A percentile compares a stretch with the other conserved stretches of the same genome.
Evolutionary conservation across 306 rosid genomes (phyloP).

Genomic region (Calophaca sinica): DNA sequence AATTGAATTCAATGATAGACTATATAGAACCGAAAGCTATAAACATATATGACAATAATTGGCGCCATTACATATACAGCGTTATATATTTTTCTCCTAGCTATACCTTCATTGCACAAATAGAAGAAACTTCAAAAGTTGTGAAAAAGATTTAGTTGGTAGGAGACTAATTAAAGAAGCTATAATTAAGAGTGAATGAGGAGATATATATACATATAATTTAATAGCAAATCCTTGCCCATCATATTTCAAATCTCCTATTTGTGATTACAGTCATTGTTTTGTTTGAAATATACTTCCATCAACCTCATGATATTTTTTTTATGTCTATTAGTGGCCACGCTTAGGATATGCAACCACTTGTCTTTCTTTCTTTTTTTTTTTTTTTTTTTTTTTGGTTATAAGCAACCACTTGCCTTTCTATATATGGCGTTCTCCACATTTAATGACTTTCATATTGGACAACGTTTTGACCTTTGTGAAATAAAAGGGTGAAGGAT

Average conservation of each 20-base stretch:
- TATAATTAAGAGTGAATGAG: constrained; percentile 51
- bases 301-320: constrained; percentile 41
- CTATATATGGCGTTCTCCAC: constrained; percentile 46
- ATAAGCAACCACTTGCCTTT: neutral
- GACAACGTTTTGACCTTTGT: constrained; percentile 49
- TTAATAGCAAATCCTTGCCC: constrained; percentile 57
- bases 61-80: constrained; percentile 34
- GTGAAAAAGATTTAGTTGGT: constrained; percentile 51
- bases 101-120: constrained; percentile 31
- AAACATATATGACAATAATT: constrained; percentile 60
- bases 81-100: constrained; percentile 19
- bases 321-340: constrained; percentile 43
- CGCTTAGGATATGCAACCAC: constrained; percentile 45
- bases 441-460: constrained; percentile 32
- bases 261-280: constrained; percentile 36
- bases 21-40: constrained; percentile 40
- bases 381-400: no score
- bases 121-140: constrained; percentile 49
- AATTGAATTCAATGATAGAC: constrained; percentile 58
- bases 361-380: no score
- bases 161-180: constrained; percentile 46
- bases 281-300: constrained; percentile 40
- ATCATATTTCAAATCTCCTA: constrained; percentile 52
- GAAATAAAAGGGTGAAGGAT: constrained; percentile 39
- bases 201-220: constrained; percentile 62